Percentiles rank a stretch among this genome's conserved stretches.
phyloP scores from a whole-genome alignment of 768 basidiomycete species.

The Termitomyces titanicus region DNA sequence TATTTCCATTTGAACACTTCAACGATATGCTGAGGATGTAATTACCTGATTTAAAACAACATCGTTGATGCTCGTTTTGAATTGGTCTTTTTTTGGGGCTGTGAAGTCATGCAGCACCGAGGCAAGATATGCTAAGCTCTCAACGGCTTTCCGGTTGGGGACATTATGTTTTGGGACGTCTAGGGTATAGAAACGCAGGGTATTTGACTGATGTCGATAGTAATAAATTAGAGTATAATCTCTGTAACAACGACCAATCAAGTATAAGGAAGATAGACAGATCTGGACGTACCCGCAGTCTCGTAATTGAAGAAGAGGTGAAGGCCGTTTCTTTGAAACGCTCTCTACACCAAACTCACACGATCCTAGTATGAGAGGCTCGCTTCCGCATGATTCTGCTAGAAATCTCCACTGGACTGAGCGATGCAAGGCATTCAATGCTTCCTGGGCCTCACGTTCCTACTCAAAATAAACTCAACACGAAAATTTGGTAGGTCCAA shows the following conservation, averaged over 20 bases:
- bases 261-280: background rate
- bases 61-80: conserved; percentile 28
- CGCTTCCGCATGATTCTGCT: conserved; percentile 23
- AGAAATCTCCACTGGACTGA: conserved; percentile 25
- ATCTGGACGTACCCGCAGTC: conserved; percentile 10
- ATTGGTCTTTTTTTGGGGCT: conserved; percentile 12
- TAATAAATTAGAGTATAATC: conserved; percentile 43
- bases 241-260: conserved; percentile 7
- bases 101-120: conserved; percentile 39
- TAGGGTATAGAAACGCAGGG: conserved; percentile 65
- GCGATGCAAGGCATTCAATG: conserved; percentile 14
- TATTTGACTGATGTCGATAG: conserved; percentile 45
- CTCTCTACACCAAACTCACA: conserved; percentile 21
- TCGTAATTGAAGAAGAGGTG: conserved; percentile 7
- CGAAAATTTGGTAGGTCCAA: background rate
- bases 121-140: conserved; percentile 21
- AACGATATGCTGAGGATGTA: background rate
- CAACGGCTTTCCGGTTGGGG: conserved; percentile 8
- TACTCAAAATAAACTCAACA: background rate
- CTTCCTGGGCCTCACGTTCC: conserved; percentile 17
- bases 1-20: background rate
- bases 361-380: conserved; percentile 30
- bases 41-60: conserved; percentile 39
- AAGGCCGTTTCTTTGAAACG: background rate
- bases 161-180: conserved; percentile 29